Evolutionary conservation across 192 early-diverging fungal species (phyloP).

Genomic region (Backusella mclennaniae): DNA sequence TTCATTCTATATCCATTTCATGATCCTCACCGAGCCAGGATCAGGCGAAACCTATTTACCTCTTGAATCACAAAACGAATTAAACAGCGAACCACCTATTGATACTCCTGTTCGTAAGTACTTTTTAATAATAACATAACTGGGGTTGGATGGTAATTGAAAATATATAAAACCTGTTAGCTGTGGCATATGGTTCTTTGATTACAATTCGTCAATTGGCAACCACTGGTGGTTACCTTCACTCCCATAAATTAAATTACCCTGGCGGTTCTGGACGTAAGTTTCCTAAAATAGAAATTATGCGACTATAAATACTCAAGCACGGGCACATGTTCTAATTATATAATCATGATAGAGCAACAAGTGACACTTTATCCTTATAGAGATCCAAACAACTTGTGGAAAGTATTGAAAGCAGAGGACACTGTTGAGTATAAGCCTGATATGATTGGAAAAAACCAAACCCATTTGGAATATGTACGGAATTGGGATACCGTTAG

Average conservation of each 20-base stretch:
- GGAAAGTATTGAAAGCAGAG: slow-evolving; percentile 51
- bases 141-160: neutral
- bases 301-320: slow-evolving; percentile 27
- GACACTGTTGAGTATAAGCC: slow-evolving; percentile 14
- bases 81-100: slow-evolving; percentile 62
- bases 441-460: slow-evolving; percentile 1
- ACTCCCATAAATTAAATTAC: slow-evolving; percentile 67
- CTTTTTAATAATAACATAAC: neutral
- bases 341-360: slow-evolving; percentile 60
- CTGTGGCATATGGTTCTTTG: slow-evolving; percentile 61
- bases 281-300: neutral
- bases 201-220: slow-evolving; percentile 66
- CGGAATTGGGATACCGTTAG: slow-evolving; percentile 75
- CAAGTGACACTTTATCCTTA: slow-evolving; percentile 76
- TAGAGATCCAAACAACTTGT: slow-evolving; percentile 83
- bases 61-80: slow-evolving; percentile 81
- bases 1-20: slow-evolving; percentile 91
- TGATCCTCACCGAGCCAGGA: slow-evolving; percentile 71
- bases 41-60: slow-evolving; percentile 93
- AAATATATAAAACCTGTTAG: slow-evolving; percentile 32
- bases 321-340: slow-evolving; percentile 16
- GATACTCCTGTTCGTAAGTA: slow-evolving; percentile 50
- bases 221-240: slow-evolving; percentile 76
- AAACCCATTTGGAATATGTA: slow-evolving; percentile 49
- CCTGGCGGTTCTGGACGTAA: slow-evolving; percentile 69